Conservation (phyloP, 805 yeast species). For the Ogataea methylovora region DNA sequence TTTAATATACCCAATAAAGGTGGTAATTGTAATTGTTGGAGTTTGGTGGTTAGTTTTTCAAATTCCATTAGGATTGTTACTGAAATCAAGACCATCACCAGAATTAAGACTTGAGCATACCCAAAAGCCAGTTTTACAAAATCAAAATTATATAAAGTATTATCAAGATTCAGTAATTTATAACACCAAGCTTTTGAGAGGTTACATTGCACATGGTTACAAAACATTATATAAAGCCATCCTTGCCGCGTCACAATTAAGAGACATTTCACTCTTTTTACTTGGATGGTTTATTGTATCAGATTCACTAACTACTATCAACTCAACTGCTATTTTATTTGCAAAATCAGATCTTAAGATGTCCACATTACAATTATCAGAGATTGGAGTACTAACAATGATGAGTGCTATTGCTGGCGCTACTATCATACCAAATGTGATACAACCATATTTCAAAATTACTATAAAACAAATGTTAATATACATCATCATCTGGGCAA, state of each 20-base stretch:
- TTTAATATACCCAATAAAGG: conserved; percentile 37
- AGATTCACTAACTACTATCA: conserved; percentile 71
- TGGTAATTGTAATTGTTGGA: conserved; percentile 59
- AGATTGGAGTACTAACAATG: conserved; percentile 60
- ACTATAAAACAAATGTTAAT: conserved; percentile 43
- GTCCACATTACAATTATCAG: conserved; percentile 59
- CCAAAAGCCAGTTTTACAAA: conserved; percentile 3
- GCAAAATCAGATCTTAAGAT: conserved; percentile 64
- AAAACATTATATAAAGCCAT: conserved; percentile 44
- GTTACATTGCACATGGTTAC: conserved; percentile 56
- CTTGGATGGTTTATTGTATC: conserved; percentile 72
- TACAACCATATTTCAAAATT: conserved; percentile 28
- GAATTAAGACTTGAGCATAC: conserved; percentile 18
- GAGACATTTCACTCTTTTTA: conserved; percentile 60
- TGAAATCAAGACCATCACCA: conserved; percentile 39
- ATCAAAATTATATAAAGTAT: conserved; percentile 5
- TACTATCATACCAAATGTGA: conserved; percentile 40
- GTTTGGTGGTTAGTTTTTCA: conserved; percentile 75
- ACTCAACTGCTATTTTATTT: conserved; percentile 70
- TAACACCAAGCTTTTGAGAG: conserved; percentile 8
- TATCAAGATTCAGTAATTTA: conserved; percentile 5
- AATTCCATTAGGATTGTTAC: conserved; percentile 44
- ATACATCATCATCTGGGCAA: conserved; percentile 49
- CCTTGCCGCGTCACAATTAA: conserved; percentile 50
- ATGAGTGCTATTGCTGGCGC: conserved; percentile 66